These are phyloP conservation scores for Mrakia blollopis DNA, from an alignment of 768 basidiomycete genomes.

Conservation along the genomic window DNA sequence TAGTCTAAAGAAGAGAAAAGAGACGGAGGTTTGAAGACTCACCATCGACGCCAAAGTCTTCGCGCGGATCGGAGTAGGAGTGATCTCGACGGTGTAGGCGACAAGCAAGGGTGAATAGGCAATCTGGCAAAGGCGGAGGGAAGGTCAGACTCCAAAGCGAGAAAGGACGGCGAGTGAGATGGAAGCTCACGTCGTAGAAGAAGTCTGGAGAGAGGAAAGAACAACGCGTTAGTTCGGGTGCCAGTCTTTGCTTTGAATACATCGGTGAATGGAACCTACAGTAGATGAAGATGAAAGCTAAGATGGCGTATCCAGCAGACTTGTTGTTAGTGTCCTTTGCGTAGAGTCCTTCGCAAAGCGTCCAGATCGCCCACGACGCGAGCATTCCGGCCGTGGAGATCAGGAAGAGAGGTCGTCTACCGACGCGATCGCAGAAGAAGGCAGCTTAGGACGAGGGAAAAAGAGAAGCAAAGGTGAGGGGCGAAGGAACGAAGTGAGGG, in stretches of 20 bases:
- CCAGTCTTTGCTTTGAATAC: too few relatives aligned
- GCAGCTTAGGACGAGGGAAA: constrained; percentile 47
- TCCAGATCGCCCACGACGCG: constrained; percentile 56
- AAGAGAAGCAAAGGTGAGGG: too few relatives aligned
- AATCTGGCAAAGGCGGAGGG: background rate
- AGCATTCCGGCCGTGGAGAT: constrained; percentile 51
- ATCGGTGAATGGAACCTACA: constrained; percentile 3
- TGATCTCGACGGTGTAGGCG: constrained; percentile 60
- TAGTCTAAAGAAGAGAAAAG: background rate
- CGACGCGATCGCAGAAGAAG: constrained; percentile 61
- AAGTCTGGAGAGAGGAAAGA: constrained; percentile 65
- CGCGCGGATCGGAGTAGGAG: background rate
- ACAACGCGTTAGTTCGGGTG: background rate
- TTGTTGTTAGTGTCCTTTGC: constrained; percentile 41
- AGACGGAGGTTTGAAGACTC: background rate
- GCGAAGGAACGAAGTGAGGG: too few relatives aligned
- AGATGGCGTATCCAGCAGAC: constrained; percentile 32
- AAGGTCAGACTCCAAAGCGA: background rate
- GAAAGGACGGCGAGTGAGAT: background rate
- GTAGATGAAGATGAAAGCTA: constrained; percentile 34
- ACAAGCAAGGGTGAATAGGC: constrained; percentile 83
- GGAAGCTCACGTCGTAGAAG: constrained; percentile 55
- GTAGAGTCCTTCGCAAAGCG: constrained; percentile 51
- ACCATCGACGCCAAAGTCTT: constrained; percentile 7
- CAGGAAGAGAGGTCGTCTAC: constrained; percentile 65